Evolutionary conservation across 345 rosid genomes (phyloP).

Genomic region (Draba incana): DNA sequence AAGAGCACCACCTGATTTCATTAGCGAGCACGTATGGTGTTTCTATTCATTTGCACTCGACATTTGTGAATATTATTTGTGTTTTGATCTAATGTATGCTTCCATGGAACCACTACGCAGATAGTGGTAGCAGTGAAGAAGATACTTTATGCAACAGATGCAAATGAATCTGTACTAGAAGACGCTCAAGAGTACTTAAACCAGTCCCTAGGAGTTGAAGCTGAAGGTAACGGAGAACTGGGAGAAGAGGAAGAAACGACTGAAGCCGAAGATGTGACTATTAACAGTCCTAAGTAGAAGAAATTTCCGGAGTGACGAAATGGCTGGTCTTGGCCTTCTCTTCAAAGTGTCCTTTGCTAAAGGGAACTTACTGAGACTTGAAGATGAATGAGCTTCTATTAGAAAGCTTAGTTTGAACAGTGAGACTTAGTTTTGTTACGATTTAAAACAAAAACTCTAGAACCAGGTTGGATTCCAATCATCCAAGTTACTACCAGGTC

Average conservation of each 20-base stretch:
- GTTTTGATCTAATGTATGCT: constrained; percentile 15
- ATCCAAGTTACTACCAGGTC: not conserved
- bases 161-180: constrained; percentile 69
- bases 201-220: constrained; percentile 44
- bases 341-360: constrained; percentile 21
- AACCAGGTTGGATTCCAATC: not conserved
- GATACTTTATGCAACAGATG: constrained; percentile 83
- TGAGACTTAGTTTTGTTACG: constrained; percentile 3
- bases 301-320: constrained; percentile 2
- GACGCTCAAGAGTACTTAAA: constrained; percentile 76
- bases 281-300: constrained; percentile 31
- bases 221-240: constrained; percentile 16
- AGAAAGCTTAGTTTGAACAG: constrained; percentile 18
- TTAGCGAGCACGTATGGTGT: not conserved
- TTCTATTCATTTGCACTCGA: not conserved
- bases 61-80: not conserved
- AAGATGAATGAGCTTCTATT: constrained; percentile 40
- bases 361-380: constrained; percentile 18
- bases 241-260: constrained; percentile 18
- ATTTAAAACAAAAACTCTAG: not conserved
- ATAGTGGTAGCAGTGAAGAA: constrained; percentile 79
- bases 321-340: constrained; percentile 31
- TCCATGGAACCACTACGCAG: constrained; percentile 46
- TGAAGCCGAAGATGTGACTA: constrained; percentile 25
- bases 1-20: constrained; percentile 1